Evolutionary conservation across 768 basidiomycete species (phyloP).

Genomic region (Pleurotus cornucopiae): DNA sequence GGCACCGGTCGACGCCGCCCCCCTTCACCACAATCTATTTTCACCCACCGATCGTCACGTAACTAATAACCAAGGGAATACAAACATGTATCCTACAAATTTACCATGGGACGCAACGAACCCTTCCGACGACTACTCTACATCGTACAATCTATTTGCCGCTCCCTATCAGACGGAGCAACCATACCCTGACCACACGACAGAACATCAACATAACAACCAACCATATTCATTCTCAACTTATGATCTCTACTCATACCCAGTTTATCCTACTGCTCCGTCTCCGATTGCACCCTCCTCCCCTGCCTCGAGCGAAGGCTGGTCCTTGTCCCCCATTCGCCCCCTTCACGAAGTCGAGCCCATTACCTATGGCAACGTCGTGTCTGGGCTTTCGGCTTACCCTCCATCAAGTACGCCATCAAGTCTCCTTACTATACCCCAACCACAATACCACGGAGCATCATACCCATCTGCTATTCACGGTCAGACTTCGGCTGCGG

Average conservation of each 20-base stretch:
- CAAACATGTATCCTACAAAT: not conserved
- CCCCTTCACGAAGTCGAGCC: conserved; percentile 1
- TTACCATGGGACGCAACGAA: not conserved
- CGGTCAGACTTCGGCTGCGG: too few species aligned
- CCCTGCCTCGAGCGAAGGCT: conserved; percentile 6
- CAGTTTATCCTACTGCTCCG: not conserved
- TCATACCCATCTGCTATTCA: too few species aligned
- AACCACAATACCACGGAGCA: too few species aligned
- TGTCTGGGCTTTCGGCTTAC: not conserved
- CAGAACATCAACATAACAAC: too few species aligned
- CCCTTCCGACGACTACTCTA: not conserved
- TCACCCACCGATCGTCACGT: not conserved
- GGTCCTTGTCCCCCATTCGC: conserved; percentile 1
- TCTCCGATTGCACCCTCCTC: conserved; percentile 2
- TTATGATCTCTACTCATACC: too few species aligned
- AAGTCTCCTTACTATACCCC: too few species aligned
- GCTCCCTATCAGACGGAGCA: not conserved
- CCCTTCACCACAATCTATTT: not conserved
- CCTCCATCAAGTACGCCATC: not conserved
- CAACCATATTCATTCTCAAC: too few species aligned
- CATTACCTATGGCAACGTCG: not conserved
- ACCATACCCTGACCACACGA: too few species aligned
- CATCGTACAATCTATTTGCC: not conserved
- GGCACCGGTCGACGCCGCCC: not conserved
- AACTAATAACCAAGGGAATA: not conserved